Evolutionary conservation across 257 asterid genomes (phyloP).

Genomic region (Nicotiana noctiflora): DNA sequence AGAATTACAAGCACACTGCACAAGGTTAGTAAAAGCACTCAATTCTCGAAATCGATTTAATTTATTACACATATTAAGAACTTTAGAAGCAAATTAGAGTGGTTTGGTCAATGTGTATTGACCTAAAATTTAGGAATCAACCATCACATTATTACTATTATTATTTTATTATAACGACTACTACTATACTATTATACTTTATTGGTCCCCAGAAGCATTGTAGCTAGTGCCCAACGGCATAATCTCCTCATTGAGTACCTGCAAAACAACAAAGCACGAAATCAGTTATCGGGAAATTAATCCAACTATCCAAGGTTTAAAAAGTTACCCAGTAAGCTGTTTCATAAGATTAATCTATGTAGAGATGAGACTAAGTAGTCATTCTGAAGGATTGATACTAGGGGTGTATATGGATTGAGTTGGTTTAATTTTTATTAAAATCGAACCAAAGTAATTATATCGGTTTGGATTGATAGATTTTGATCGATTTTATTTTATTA

Average conservation of each 20-base stretch:
- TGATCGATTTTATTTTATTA: no score
- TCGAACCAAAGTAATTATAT: no score
- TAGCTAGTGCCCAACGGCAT: not conserved
- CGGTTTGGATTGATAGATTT: no score
- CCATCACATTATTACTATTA: not conserved
- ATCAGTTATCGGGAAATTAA: not conserved
- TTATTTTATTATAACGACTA: not conserved
- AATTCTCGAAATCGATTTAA: not conserved
- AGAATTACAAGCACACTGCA: slow-evolving; percentile 27
- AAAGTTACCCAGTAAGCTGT: not conserved
- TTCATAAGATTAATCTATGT: not conserved
- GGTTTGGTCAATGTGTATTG: slow-evolving; percentile 41
- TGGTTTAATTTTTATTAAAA: no score
- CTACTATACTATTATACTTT: not conserved
- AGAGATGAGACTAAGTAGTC: no score
- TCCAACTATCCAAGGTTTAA: not conserved
- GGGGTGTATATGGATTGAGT: no score
- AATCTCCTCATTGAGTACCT: slow-evolving; percentile 4
- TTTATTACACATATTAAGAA: slow-evolving; percentile 7
- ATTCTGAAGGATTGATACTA: no score
- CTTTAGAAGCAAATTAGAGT: not conserved
- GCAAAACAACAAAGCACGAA: slow-evolving; percentile 5
- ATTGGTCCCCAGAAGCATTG: not conserved
- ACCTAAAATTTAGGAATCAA: slow-evolving; percentile 4
- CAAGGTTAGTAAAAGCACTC: slow-evolving; percentile 15